These are phyloP conservation scores for Dalbergia cultrata DNA, from an alignment of 306 rosid genomes.

Conservation along the genomic window DNA sequence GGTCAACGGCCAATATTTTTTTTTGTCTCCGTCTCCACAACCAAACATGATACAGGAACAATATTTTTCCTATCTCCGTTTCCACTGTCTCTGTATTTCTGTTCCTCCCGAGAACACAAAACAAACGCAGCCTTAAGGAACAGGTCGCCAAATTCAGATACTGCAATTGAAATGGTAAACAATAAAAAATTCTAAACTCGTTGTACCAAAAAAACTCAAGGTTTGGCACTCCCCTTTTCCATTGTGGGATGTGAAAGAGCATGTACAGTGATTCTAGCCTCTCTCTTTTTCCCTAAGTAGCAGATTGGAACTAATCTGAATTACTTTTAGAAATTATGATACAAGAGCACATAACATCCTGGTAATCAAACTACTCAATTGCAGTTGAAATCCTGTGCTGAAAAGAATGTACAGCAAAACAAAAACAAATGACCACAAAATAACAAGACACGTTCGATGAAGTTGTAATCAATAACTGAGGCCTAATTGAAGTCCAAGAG, in stretches of 20 bases:
- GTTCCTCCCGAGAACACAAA: too few species aligned
- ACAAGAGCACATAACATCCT: slow-evolving; percentile 23
- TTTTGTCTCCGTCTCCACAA: too few species aligned
- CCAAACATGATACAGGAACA: too few species aligned
- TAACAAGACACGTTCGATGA: not conserved
- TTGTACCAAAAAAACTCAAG: too few species aligned
- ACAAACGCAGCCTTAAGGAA: too few species aligned
- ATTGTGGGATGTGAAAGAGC: not conserved
- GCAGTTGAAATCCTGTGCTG: slow-evolving; percentile 21
- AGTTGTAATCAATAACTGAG: slow-evolving; percentile 61
- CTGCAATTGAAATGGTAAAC: not conserved
- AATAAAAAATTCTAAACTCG: too few species aligned
- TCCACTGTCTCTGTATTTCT: too few species aligned
- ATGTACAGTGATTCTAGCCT: not conserved
- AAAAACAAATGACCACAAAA: slow-evolving; percentile 24
- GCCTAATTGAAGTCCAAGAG: slow-evolving; percentile 89
- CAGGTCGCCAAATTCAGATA: too few species aligned
- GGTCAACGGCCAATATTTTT: too few species aligned
- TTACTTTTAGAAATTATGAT: slow-evolving; percentile 9
- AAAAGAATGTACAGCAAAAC: slow-evolving; percentile 40
- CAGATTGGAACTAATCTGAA: slow-evolving; percentile 1
- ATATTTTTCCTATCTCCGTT: too few species aligned
- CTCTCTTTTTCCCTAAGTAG: not conserved
- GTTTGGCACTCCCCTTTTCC: not conserved
- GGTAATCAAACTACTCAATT: slow-evolving; percentile 15